Evolutionary conservation across 805 yeast species (phyloP).

Genomic region (Candida tallmaniae): DNA sequence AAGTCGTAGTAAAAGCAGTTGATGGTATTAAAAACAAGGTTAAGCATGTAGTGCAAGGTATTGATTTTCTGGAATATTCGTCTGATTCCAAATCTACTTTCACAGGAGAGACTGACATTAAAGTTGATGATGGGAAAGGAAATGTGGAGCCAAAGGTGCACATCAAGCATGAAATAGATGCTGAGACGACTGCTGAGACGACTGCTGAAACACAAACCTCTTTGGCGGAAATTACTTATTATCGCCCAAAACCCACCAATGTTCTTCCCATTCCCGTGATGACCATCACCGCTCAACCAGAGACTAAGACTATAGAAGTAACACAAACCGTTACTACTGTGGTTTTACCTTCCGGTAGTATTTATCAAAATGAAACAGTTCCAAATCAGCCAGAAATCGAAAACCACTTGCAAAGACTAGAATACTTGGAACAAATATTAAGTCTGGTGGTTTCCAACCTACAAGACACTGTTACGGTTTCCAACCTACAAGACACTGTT

Average conservation of each 20-base stretch:
- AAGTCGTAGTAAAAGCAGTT: constrained; percentile 3
- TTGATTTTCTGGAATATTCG: not conserved
- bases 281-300: constrained; percentile 7
- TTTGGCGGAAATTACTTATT: not conserved
- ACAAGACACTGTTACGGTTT: not conserved
- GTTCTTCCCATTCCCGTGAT: constrained; percentile 4
- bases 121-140: too few relatives aligned
- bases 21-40: constrained; percentile 3
- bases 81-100: too few relatives aligned
- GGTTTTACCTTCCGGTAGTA: not conserved
- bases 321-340: constrained; percentile 4
- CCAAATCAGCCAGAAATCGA: not conserved
- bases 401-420: not conserved
- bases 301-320: constrained; percentile 2
- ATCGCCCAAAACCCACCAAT: constrained; percentile 5
- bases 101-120: too few relatives aligned
- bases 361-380: not conserved
- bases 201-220: not conserved
- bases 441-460: not conserved
- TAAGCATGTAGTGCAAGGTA: not conserved
- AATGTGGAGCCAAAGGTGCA: not conserved
- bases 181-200: not conserved
- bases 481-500: not conserved
- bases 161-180: not conserved
- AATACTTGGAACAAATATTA: not conserved